Base-by-base conservation (phyloP, 1,284 basidiomycete species). In the Ceratobasidium sp. region DNA sequence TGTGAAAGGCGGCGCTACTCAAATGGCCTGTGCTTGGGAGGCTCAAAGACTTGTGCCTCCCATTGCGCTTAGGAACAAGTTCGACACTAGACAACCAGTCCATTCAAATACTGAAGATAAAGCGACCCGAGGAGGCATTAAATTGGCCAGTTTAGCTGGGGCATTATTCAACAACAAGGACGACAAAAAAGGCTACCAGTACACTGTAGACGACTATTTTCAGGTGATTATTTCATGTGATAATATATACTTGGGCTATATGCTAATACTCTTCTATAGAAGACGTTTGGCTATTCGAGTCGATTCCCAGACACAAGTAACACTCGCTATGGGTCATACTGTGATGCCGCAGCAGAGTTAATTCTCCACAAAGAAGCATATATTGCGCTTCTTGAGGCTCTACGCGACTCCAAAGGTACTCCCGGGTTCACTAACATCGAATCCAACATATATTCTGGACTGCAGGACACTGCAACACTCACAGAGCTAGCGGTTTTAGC, bases 401-500 rank as follows among this genome's bases (percentile, higher is more conserved):
- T 69, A 5, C 52, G 40, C 13, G 28, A 56, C 42, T 28, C 50
- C 10, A 68, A 68, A 68, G 33, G 12, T 15, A 38, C 33, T 1
- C 48, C 46, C 20, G 26, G 12, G 9, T 82, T 81, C 38, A 83
- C 74, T 38, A 77, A 83, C 65, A 77, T 83, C 15, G 81, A 83
- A 59, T 26, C 79, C 13, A 87, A 88, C 20, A 64, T 87, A 4
- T 81, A 75, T 6, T 74, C 80, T 0, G 84, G 81, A 0, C 79
- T 87, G 0, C 59, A 83, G 0, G 83, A 84, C 74, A 65, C 48
- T 17, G 69, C 82, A 9, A 86, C 85, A n/a, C 80, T 85, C 10
- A 85, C 84, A 2, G 84, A 87, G 67, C 82, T 86, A 42, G 82
- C 80, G 23, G 83, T 83, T 15, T 79, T 86, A 12, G 78, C 81